Evolutionary conservation across 2,329 filamentous ascomycete species (phyloP).

Genomic region (Paramyrothecium sp.): DNA sequence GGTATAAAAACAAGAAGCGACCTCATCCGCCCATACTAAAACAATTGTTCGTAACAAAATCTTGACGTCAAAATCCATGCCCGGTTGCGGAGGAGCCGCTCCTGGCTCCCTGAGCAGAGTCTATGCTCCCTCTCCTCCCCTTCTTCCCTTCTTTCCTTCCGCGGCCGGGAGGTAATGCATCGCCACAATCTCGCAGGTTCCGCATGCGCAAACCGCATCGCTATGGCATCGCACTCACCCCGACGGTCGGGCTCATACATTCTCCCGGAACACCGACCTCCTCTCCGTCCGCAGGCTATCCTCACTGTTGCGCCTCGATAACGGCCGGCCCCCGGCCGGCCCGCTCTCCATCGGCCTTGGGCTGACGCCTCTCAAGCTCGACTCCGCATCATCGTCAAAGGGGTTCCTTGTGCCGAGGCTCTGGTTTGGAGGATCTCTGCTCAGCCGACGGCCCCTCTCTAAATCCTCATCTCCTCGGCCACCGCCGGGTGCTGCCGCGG

Average conservation of each 20-base stretch:
- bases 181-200: too few relatives aligned
- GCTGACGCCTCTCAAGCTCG: constrained; percentile 70
- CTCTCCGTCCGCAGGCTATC: constrained; percentile 64
- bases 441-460: constrained; percentile 41
- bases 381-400: constrained; percentile 68
- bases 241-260: constrained; percentile 45
- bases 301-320: constrained; percentile 32
- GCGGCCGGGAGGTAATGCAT: too few relatives aligned
- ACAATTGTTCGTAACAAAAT: too few relatives aligned
- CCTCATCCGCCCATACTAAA: too few relatives aligned
- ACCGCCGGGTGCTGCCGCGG: constrained; percentile 20
- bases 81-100: too few relatives aligned
- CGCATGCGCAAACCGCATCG: too few relatives aligned
- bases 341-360: constrained; percentile 66
- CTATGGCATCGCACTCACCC: too few relatives aligned
- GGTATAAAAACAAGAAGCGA: neutral
- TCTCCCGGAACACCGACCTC: constrained; percentile 68
- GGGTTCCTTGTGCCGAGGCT: constrained; percentile 50
- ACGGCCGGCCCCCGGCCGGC: constrained; percentile 22
- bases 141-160: too few relatives aligned
- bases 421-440: constrained; percentile 36
- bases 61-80: too few relatives aligned
- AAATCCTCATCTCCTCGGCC: constrained; percentile 23
- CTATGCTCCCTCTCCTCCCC: too few relatives aligned
- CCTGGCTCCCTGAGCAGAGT: too few relatives aligned